Percentiles rank a stretch among this genome's conserved stretches.
These are phyloP conservation scores for Diaporthe citriasiana DNA, from an alignment of 2,329 filamentous ascomycete species.

Conservation along the genomic window DNA sequence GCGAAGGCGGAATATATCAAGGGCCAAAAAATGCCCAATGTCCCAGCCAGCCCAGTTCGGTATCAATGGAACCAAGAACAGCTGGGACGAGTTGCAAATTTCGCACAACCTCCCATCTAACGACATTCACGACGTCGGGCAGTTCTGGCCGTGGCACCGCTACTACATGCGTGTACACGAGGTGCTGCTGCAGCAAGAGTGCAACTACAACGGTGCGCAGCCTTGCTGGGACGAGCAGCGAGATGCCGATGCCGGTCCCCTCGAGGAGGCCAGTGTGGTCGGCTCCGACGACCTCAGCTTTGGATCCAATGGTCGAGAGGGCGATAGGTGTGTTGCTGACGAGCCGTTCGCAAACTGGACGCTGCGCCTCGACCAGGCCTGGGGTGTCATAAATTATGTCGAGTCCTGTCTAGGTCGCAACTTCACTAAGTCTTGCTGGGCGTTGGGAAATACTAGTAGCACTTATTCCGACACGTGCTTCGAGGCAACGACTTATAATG, in stretches of 20 bases:
- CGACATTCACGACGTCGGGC: conserved; percentile 50
- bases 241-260: conserved; percentile 47
- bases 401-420: conserved; percentile 35
- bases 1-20: conserved; percentile 51
- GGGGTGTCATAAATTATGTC: conserved; percentile 13
- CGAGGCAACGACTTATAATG: conserved; percentile 39
- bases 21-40: conserved; percentile 53
- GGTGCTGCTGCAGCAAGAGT: conserved; percentile 51
- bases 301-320: conserved; percentile 50
- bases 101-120: conserved; percentile 49
- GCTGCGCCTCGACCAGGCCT: conserved; percentile 44
- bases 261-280: conserved; percentile 49
- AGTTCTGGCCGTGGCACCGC: conserved; percentile 55
- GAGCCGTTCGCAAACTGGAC: conserved; percentile 54
- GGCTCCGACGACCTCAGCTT: conserved; percentile 44
- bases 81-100: conserved; percentile 53
- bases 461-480: conserved; percentile 26
- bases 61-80: conserved; percentile 47
- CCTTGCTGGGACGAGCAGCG: conserved; percentile 54
- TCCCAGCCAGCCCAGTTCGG: conserved; percentile 45
- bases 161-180: conserved; percentile 53
- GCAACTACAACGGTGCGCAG: conserved; percentile 47
- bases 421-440: conserved; percentile 13
- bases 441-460: conserved; percentile 33
- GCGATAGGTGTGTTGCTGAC: conserved; percentile 51